Conservation (phyloP, 257 asterid species). For the Nemophila menziesii region DNA sequence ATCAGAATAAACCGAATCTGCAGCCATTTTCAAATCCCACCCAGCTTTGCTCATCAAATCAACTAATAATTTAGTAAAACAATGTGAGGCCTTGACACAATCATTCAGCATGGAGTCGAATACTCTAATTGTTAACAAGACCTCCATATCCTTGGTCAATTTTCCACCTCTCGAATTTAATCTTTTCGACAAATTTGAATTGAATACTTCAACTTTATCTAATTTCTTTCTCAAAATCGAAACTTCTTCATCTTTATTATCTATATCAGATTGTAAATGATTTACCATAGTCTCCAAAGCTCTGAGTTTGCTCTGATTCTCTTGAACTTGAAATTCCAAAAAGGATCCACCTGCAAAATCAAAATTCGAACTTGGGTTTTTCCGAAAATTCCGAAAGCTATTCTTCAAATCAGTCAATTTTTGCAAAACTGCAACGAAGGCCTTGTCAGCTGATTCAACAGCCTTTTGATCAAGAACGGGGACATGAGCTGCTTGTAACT, state of each 20-base stretch:
- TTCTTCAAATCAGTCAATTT: conserved; percentile 60
- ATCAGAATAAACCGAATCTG: conserved; percentile 42
- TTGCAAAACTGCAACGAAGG: conserved; percentile 52
- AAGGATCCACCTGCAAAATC: conserved; percentile 54
- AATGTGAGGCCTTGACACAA: conserved; percentile 43
- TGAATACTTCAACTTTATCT: conserved; percentile 27
- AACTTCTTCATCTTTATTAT: conserved; percentile 70
- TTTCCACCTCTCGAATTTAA: conserved; percentile 31
- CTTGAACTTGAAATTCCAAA: conserved; percentile 83
- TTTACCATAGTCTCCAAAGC: conserved; percentile 79
- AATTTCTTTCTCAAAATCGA: conserved; percentile 44
- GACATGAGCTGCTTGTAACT: conserved; percentile 89
- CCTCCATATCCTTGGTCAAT: conserved; percentile 27
- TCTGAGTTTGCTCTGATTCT: conserved; percentile 99
- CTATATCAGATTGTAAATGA: conserved; percentile 61
- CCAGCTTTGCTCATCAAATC: conserved; percentile 64
- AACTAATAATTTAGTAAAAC: conserved; percentile 58
- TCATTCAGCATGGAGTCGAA: conserved; percentile 75
- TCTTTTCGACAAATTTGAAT: conserved; percentile 35
- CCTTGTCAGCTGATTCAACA: conserved; percentile 58
- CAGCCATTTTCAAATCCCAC: conserved; percentile 85
- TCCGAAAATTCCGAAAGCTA: conserved; percentile 33
- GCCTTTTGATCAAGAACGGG: conserved; percentile 52
- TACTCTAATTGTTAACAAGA: conserved; percentile 58
- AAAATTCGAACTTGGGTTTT: conserved; percentile 17